Evolutionary conservation across 1,284 basidiomycete genomes (phyloP), one percentile per base, ranked within the genome.

Genomic region (Albatrellus sp.): DNA sequence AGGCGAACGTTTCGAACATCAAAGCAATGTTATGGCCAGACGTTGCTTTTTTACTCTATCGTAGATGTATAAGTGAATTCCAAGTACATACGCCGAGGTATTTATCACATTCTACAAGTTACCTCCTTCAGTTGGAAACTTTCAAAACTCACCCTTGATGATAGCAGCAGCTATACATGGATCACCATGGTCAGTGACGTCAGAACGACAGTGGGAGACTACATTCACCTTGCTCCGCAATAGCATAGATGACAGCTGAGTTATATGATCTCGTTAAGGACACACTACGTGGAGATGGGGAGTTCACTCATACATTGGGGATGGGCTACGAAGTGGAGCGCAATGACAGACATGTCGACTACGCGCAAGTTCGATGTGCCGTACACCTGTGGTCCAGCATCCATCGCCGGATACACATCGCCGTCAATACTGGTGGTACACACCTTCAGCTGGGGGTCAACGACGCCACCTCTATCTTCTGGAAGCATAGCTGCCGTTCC

Each of bases 401-500:
- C 7, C 8, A 28, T 16, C 28, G 9, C 5, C 7, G 12, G 14
- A 38, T 6, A n/a, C 20, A 38, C 12, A 20, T 24, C 17, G 36
- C n/a, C n/a, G n/a, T n/a, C n/a, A n/a, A n/a, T n/a, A n/a, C n/a
- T n/a, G 24, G 28, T 5, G 6, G 34, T 16, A 16, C 43, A 3
- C 16, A 35, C 44, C 45, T 46, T 46, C 39, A 46, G 65, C 50
- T 68, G 68, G 8, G 66, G 57, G 57, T 70, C 70, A 32, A 77
- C 73, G 13, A 77, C 80, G 47, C 80, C 80, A 29, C 72, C 71
- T 45, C 70, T 62, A 20, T 69, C 66, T 34, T 63, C 56, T 11
- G 80, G 80, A 35, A 81, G 63, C 79, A 82, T 81, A 0, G 77
- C 69, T 45, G 67, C 72, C 5, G 65, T 62, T 2, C 67, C 68